Percentiles rank a stretch among this genome's conserved stretches.
These are phyloP conservation scores for Ceratocystis cubensis DNA, from an alignment of 2,329 filamentous ascomycete species.

Conservation along the genomic window DNA sequence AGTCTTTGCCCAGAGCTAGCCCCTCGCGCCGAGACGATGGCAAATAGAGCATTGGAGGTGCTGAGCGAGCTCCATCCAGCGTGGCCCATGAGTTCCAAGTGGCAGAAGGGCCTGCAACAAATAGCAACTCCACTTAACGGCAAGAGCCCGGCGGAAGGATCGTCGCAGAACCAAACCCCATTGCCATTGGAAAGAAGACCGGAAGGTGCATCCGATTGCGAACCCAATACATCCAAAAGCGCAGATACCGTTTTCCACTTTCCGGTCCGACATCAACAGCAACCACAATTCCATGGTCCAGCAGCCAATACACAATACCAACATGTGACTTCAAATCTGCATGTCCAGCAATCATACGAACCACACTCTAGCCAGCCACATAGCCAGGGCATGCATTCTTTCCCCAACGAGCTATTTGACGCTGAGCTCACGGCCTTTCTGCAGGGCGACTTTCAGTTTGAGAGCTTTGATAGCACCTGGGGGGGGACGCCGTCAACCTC, in stretches of 20 bases:
- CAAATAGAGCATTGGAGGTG: constrained; percentile 24
- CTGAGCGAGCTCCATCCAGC: constrained; percentile 24
- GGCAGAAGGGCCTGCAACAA: constrained; percentile 23
- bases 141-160: constrained; percentile 9
- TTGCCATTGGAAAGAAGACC: not conserved
- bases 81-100: constrained; percentile 24
- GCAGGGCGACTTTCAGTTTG: constrained; percentile 17
- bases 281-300: not conserved
- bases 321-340: not conserved
- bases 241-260: not conserved
- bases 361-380: not conserved
- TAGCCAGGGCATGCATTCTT: constrained; percentile 8
- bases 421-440: constrained; percentile 18
- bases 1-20: constrained; percentile 25
- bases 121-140: constrained; percentile 22
- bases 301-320: not conserved
- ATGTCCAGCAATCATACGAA: not conserved
- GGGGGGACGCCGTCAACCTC: not conserved
- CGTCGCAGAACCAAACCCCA: not conserved
- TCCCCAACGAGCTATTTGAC: constrained; percentile 19
- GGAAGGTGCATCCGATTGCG: not conserved
- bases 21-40: constrained; percentile 25
- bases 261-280: not conserved
- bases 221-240: not conserved
- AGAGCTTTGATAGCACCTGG: constrained; percentile 11